These are phyloP conservation scores for Leishmania aethiopica DNA, from an alignment of 208 protist genomes.

Conservation along the genomic window DNA sequence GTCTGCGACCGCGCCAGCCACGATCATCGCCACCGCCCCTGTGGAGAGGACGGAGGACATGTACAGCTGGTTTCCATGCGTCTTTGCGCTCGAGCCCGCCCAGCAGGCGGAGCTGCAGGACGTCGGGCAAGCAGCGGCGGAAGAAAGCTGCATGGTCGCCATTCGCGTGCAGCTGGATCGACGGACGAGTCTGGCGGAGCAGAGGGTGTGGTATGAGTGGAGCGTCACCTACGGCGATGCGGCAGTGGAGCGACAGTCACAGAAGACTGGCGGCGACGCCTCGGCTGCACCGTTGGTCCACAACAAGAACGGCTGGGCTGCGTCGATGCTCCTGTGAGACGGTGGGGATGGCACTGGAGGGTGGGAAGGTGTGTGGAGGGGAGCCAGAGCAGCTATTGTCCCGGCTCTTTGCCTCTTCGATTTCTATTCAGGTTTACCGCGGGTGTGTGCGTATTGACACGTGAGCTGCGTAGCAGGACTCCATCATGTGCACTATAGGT, in stretches of 20 bases:
- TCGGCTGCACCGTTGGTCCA: constrained; percentile 24
- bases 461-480: no score
- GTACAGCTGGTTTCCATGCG: constrained; percentile 91
- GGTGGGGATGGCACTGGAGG: background rate
- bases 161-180: constrained; percentile 50
- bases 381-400: background rate
- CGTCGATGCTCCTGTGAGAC: constrained; percentile 38
- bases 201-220: constrained; percentile 84
- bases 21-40: constrained; percentile 30
- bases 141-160: constrained; percentile 2
- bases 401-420: background rate
- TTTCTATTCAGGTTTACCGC: background rate
- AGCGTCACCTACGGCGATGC: constrained; percentile 28
- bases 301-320: constrained; percentile 77
- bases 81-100: constrained; percentile 62
- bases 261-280: background rate
- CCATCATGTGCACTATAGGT: no score
- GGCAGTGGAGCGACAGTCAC: background rate
- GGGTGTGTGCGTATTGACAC: background rate
- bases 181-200: constrained; percentile 22
- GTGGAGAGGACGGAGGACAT: constrained; percentile 53
- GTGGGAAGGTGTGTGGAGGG: background rate
- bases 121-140: constrained; percentile 5
- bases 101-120: constrained; percentile 39
- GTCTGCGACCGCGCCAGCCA: constrained; percentile 11